Conservation (phyloP, 2,329 filamentous ascomycete genomes). For the Aspergillus calidoustus region DNA sequence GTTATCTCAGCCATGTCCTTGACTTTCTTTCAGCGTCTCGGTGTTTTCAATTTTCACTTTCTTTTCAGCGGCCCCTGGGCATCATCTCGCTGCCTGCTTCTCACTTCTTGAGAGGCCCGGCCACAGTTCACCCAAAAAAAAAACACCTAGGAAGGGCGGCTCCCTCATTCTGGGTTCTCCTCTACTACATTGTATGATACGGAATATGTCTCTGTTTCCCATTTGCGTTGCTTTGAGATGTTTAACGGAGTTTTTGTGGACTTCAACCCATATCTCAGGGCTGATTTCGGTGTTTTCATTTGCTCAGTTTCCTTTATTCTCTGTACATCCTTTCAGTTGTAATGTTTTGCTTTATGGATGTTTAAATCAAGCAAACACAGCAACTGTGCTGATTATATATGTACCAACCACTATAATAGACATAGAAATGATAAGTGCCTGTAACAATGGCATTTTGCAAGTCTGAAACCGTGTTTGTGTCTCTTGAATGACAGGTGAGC, state of each 20-base stretch:
- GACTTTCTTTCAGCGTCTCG: constrained; percentile 29
- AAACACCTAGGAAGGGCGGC: constrained; percentile 15
- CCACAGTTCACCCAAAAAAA: not conserved
- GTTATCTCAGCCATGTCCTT: constrained; percentile 18
- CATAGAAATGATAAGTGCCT: constrained; percentile 11
- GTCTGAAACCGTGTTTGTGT: not conserved
- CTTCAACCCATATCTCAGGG: constrained; percentile 10
- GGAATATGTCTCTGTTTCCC: not conserved
- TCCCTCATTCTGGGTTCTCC: constrained; percentile 12
- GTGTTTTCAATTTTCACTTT: constrained; percentile 30
- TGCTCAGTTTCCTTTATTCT: constrained; percentile 11
- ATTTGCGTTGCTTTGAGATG: not conserved
- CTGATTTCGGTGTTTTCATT: constrained; percentile 22
- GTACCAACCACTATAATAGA: constrained; percentile 3
- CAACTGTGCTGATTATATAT: constrained; percentile 7
- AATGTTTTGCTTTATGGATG: not conserved
- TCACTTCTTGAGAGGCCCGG: not conserved
- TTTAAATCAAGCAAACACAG: not conserved
- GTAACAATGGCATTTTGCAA: not conserved
- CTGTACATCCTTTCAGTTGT: not conserved
- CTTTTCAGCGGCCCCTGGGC: not conserved
- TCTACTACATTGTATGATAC: constrained; percentile 27
- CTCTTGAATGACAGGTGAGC: not conserved
- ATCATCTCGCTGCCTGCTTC: not conserved
- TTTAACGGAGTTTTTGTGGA: not conserved